phyloP scores from a whole-genome alignment of 129 eudicot species.

The Flaveria bidentis region DNA sequence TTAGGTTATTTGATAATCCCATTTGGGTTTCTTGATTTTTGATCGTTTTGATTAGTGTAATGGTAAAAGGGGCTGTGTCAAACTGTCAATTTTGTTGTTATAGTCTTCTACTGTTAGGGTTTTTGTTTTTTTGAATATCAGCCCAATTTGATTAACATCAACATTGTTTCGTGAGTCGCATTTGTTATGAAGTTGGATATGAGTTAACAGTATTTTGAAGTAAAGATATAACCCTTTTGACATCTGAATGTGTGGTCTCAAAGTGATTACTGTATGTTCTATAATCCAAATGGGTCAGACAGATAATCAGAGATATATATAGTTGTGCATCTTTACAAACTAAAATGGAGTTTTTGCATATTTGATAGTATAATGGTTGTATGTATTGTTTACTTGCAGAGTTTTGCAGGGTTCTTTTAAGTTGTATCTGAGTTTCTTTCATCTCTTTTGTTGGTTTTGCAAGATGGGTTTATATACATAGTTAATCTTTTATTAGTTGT shows the following conservation, averaged over 20 bases:
- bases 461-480: constrained; percentile 5
- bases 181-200: constrained; percentile 12
- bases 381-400: not conserved
- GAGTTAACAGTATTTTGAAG: not conserved
- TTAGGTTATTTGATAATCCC: not conserved
- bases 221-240: not conserved
- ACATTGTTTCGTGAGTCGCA: constrained; percentile 12
- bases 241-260: not conserved
- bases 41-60: constrained; percentile 1
- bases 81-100: not conserved
- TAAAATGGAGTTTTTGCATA: not conserved
- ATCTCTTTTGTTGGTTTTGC: constrained; percentile 8
- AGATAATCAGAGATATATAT: not conserved
- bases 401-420: too few relatives aligned
- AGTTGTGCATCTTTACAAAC: not conserved
- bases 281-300: not conserved
- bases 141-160: not conserved
- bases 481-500: not conserved
- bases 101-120: constrained; percentile 9
- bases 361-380: constrained; percentile 3
- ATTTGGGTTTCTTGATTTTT: constrained; percentile 24
- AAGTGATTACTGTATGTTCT: not conserved
- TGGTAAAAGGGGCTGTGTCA: constrained; percentile 21
- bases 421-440: not conserved
- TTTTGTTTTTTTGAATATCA: not conserved